Evolutionary conservation across 2,329 filamentous ascomycete species (phyloP).

Genomic region (Lithohypha guttulata): DNA sequence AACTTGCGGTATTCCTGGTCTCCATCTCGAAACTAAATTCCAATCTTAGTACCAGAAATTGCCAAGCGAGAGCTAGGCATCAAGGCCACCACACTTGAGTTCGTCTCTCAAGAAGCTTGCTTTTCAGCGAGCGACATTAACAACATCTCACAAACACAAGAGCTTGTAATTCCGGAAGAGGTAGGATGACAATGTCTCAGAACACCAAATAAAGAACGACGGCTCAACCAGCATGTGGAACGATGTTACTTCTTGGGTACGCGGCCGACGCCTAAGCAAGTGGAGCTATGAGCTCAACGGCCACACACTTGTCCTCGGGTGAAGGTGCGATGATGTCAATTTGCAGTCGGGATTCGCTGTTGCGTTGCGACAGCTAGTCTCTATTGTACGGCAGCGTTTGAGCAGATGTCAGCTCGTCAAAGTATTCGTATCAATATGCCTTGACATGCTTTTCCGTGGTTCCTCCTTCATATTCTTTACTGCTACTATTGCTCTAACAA

Average conservation of each 20-base stretch:
- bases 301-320: not conserved
- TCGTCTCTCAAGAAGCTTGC: no score
- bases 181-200: conserved; percentile 6
- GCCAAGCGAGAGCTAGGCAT: not conserved
- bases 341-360: not conserved
- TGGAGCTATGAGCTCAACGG: conserved; percentile 8
- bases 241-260: no score
- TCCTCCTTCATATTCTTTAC: no score
- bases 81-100: no score
- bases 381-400: no score
- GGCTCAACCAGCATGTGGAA: conserved; percentile 4
- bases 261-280: not conserved
- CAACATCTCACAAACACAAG: no score
- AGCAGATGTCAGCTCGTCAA: no score
- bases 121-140: no score
- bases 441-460: no score
- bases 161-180: no score
- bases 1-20: not conserved
- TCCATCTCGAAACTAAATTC: not conserved
- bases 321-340: not conserved
- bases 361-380: not conserved
- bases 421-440: no score
- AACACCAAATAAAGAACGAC: not conserved
- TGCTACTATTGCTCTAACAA: no score
- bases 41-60: not conserved